A percentile compares a stretch with the other conserved stretches of the same genome.
These are phyloP conservation scores for Xylaria sp. DNA, from an alignment of 2,329 filamentous ascomycete species.

Conservation along the genomic window DNA sequence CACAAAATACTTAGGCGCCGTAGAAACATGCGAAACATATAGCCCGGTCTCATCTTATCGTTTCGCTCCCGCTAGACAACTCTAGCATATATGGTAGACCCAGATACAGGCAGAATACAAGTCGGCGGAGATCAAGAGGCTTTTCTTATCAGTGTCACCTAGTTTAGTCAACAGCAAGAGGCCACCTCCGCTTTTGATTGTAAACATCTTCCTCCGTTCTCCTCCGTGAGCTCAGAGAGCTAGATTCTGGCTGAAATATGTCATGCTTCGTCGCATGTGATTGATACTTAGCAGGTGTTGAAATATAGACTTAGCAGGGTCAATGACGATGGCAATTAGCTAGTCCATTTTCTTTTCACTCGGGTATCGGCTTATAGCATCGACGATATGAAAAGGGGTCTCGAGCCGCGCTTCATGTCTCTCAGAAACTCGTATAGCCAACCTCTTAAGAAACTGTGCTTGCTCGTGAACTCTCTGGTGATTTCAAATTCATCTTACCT, in stretches of 20 bases:
- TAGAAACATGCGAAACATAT: neutral
- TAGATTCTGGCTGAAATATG: neutral
- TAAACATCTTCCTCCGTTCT: neutral
- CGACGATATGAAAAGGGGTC: neutral
- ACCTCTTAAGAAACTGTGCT: neutral
- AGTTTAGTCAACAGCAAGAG: neutral
- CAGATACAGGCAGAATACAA: no score
- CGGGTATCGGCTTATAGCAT: neutral
- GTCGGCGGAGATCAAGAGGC: neutral
- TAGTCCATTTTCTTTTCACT: neutral
- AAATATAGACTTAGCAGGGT: no score
- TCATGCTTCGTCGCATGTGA: neutral
- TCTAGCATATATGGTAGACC: neutral
- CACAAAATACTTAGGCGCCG: neutral
- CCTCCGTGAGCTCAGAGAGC: neutral
- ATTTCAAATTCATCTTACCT: no score
- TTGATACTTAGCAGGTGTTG: neutral
- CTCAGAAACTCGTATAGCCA: neutral
- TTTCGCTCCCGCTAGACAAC: neutral
- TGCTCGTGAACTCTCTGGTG: neutral
- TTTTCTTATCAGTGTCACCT: neutral
- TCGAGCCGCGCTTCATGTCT: neutral
- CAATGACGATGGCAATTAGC: neutral
- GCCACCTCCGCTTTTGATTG: neutral
- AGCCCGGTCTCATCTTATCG: neutral